A percentile compares a stretch with the other conserved stretches of the same genome.
Evolutionary conservation across 2,329 filamentous ascomycete species (phyloP).

Genomic region (Trichophyton benhamiae): DNA sequence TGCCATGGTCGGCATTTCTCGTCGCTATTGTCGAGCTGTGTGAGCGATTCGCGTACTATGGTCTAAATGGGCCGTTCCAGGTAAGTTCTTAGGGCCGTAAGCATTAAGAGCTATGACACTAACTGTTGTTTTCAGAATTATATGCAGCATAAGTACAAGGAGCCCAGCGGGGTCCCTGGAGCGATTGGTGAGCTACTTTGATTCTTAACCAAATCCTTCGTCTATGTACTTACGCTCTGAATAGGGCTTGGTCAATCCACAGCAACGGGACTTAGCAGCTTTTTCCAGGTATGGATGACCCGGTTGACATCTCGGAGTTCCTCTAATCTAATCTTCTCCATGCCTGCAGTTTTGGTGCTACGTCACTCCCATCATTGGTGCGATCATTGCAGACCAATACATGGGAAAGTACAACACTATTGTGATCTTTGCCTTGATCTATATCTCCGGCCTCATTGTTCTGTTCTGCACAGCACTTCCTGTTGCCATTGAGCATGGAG

Average conservation of each 20-base stretch:
- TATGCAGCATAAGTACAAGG: conserved; percentile 31
- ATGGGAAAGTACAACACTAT: conserved; percentile 51
- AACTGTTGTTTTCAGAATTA: conserved; percentile 35
- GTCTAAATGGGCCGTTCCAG: conserved; percentile 41
- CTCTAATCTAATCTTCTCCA: background rate
- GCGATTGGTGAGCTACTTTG: conserved; percentile 19
- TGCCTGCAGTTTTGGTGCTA: conserved; percentile 39
- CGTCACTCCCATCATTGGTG: conserved; percentile 45
- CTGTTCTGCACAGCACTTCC: conserved; percentile 46
- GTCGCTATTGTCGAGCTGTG: conserved; percentile 45
- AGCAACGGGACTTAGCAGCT: conserved; percentile 40
- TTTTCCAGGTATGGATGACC: conserved; percentile 30
- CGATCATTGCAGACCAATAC: conserved; percentile 48
- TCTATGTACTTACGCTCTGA: background rate
- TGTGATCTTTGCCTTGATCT: conserved; percentile 43
- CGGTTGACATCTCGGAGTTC: background rate
- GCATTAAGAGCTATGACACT: background rate
- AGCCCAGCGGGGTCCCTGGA: conserved; percentile 28
- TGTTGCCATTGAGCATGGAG: conserved; percentile 36
- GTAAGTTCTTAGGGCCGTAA: background rate
- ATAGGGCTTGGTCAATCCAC: conserved; percentile 27
- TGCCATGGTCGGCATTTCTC: conserved; percentile 44
- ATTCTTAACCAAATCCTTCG: background rate
- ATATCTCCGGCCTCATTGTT: conserved; percentile 45
- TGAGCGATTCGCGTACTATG: conserved; percentile 49